phyloP scores from a whole-genome alignment of 805 yeast genomes.

The Pichia rugopelliculosa region DNA sequence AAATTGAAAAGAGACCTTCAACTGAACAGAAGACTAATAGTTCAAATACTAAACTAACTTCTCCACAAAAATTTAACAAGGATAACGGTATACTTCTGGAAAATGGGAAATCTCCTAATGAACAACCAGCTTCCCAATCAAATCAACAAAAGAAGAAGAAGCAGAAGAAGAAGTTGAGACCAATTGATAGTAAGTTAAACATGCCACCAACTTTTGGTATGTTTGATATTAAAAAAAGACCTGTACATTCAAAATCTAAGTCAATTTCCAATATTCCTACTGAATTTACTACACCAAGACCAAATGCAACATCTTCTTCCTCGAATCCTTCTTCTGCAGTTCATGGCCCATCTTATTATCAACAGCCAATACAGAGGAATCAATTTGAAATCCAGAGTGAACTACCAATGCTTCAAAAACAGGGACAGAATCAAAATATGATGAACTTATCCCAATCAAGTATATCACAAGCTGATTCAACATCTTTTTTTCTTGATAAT shows the following conservation, averaged over 20 bases:
- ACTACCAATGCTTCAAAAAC: slow-evolving; percentile 13
- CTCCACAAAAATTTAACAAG: slow-evolving; percentile 1
- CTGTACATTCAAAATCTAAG: neutral
- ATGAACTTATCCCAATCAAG: neutral
- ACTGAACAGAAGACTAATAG: neutral
- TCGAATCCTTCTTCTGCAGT: neutral
- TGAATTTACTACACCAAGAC: neutral
- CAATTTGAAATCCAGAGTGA: slow-evolving; percentile 11
- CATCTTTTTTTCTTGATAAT: neutral
- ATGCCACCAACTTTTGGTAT: slow-evolving; percentile 16
- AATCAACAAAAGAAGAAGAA: too few species aligned
- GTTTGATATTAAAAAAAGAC: neutral
- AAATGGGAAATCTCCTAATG: neutral
- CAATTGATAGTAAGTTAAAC: neutral
- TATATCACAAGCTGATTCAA: neutral
- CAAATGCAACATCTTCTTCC: neutral
- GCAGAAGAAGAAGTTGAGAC: too few species aligned
- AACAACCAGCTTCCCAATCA: neutral
- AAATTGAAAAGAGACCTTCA: neutral
- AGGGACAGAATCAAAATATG: slow-evolving; percentile 11
- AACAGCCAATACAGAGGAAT: slow-evolving; percentile 4
- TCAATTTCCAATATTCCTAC: neutral
- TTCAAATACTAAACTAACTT: neutral
- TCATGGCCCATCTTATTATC: neutral
- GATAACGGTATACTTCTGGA: neutral